phyloP scores from a whole-genome alignment of 1,284 basidiomycete species.

The Papiliotrema nemorosa region DNA sequence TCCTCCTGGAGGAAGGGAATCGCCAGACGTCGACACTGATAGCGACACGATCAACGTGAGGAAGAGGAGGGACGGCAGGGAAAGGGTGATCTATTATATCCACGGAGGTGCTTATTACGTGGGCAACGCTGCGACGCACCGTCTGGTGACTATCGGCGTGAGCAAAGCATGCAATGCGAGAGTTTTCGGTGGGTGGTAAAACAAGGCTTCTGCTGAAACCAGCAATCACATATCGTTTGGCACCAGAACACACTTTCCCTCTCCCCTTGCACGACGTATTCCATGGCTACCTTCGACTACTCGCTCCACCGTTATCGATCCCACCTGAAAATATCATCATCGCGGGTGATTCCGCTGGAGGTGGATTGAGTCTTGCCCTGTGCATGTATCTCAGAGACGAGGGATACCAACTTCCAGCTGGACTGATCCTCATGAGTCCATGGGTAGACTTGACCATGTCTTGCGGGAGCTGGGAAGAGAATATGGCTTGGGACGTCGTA shows the following conservation, averaged over 20 bases:
- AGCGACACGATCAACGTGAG: slow-evolving; percentile 15
- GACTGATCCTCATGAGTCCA: slow-evolving; percentile 81
- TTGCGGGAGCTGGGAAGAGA: slow-evolving; percentile 96
- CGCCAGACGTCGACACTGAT: too few species aligned
- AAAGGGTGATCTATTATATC: slow-evolving; percentile 84
- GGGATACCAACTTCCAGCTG: slow-evolving; percentile 71
- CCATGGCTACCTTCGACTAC: slow-evolving; percentile 78
- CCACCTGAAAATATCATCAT: slow-evolving; percentile 85
- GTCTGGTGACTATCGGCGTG: slow-evolving; percentile 85
- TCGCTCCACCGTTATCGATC: slow-evolving; percentile 78
- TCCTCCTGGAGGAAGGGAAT: slow-evolving; percentile 18
- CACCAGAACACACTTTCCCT: slow-evolving; percentile 91
- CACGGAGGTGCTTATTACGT: slow-evolving; percentile 96
- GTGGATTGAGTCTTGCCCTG: slow-evolving; percentile 78
- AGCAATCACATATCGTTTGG: slow-evolving; percentile 95
- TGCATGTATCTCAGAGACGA: slow-evolving; percentile 91
- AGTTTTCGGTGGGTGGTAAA: slow-evolving; percentile 71
- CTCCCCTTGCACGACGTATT: slow-evolving; percentile 90
- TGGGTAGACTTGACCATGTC: slow-evolving; percentile 96
- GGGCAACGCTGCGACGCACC: slow-evolving; percentile 89
- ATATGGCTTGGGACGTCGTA: slow-evolving; percentile 75
- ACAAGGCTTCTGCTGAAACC: not conserved
- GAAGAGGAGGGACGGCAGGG: slow-evolving; percentile 47
- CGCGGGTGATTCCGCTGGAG: slow-evolving; percentile 90
- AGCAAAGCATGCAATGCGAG: slow-evolving; percentile 87